Conservation (phyloP, 2,329 filamentous ascomycete species). For the Coniochaeta sp. region DNA sequence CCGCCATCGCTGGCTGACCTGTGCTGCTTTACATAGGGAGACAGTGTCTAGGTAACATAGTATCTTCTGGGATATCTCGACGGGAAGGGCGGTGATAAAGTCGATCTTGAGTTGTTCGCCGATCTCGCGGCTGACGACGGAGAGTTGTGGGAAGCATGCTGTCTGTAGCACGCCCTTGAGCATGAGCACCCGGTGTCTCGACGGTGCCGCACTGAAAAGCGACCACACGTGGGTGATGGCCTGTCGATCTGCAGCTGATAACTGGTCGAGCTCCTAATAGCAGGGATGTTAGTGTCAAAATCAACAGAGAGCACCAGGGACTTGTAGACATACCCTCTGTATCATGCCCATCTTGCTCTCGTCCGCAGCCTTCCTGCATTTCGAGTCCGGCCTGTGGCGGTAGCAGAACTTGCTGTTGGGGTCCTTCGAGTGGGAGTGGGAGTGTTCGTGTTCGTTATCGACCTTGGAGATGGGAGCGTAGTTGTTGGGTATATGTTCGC, state of each 20-base stretch:
- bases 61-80: slow-evolving; percentile 89
- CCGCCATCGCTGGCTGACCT: slow-evolving; percentile 86
- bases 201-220: slow-evolving; percentile 88
- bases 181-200: slow-evolving; percentile 93
- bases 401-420: slow-evolving; percentile 92
- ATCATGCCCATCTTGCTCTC: slow-evolving; percentile 95
- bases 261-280: slow-evolving; percentile 66
- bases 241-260: slow-evolving; percentile 82
- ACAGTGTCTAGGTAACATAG: slow-evolving; percentile 88
- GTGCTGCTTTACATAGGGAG: slow-evolving; percentile 90
- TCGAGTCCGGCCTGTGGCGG: slow-evolving; percentile 85
- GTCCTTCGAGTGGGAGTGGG: slow-evolving; percentile 40
- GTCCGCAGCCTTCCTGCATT: slow-evolving; percentile 87
- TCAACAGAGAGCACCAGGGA: slow-evolving; percentile 10
- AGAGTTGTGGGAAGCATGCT: slow-evolving; percentile 96
- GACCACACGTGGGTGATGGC: slow-evolving; percentile 98
- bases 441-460: slow-evolving; percentile 36
- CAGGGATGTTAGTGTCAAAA: slow-evolving; percentile 15
- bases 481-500: slow-evolving; percentile 81
- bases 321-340: slow-evolving; percentile 62
- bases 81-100: slow-evolving; percentile 81
- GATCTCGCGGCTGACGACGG: slow-evolving; percentile 82
- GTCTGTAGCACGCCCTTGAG: slow-evolving; percentile 92
- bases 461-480: slow-evolving; percentile 73
- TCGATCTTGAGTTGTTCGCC: slow-evolving; percentile 96